Conservation (phyloP, 106 monocot genomes). For the Phalaenopsis equestris region DNA sequence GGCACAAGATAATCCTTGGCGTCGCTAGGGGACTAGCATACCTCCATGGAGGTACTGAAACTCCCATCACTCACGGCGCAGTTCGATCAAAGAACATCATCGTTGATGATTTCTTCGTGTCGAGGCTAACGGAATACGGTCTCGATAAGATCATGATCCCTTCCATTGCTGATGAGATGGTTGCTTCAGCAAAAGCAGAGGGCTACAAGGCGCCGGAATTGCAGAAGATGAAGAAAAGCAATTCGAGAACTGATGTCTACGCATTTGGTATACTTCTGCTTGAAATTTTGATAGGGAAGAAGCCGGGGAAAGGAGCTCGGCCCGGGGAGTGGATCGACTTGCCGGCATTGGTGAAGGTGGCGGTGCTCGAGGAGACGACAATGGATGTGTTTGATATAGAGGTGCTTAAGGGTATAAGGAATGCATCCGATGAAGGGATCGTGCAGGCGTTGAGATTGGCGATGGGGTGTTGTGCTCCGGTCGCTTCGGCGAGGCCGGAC, state of each 20-base stretch:
- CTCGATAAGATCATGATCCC: constrained; percentile 66
- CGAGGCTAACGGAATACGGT: constrained; percentile 61
- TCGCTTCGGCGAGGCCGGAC: constrained; percentile 67
- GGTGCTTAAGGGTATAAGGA: constrained; percentile 58
- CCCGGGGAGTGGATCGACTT: constrained; percentile 39
- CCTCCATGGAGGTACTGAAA: constrained; percentile 55
- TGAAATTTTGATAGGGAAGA: constrained; percentile 79
- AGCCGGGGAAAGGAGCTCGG: constrained; percentile 33
- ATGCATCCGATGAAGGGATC: constrained; percentile 65
- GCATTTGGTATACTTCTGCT: constrained; percentile 73
- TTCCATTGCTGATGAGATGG: constrained; percentile 73
- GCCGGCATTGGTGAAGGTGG: constrained; percentile 75
- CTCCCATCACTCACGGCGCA: constrained; percentile 57
- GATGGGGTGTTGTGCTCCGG: constrained; percentile 96
- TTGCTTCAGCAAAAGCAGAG: constrained; percentile 36
- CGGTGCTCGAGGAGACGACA: constrained; percentile 82
- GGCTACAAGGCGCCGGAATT: constrained; percentile 89
- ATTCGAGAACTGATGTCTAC: constrained; percentile 62
- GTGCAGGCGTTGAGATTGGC: constrained; percentile 81
- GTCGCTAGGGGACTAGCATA: constrained; percentile 62
- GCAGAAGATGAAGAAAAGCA: constrained; percentile 67
- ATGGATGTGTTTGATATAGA: constrained; percentile 87
- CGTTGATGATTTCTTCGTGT: constrained; percentile 73
- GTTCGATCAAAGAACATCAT: constrained; percentile 68
- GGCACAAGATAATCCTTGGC: constrained; percentile 86